These are phyloP conservation scores for Candida gorgasii DNA, from an alignment of 805 yeast species.

Conservation along the genomic window DNA sequence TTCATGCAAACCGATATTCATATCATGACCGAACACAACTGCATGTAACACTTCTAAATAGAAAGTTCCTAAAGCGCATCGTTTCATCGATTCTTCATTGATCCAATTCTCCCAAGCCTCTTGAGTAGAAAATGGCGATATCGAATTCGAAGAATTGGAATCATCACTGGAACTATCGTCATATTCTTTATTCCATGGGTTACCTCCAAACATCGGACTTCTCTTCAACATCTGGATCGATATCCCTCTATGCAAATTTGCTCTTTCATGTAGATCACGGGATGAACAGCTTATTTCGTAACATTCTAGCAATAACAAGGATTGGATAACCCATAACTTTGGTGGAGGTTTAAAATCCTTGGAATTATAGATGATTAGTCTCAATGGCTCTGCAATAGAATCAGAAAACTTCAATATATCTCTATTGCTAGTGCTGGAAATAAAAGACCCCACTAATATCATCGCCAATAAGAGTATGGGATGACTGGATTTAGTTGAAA, in stretches of 20 bases:
- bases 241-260: conserved; percentile 80
- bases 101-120: conserved; percentile 30
- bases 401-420: conserved; percentile 22
- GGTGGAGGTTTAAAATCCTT: conserved; percentile 75
- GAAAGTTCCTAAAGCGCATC: conserved; percentile 32
- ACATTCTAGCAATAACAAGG: conserved; percentile 64
- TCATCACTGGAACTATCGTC: conserved; percentile 4
- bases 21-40: conserved; percentile 32
- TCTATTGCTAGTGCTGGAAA: conserved; percentile 12
- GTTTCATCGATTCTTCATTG: conserved; percentile 33
- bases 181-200: conserved; percentile 21
- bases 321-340: conserved; percentile 68
- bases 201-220: conserved; percentile 37
- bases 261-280: conserved; percentile 70
- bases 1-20: conserved; percentile 23
- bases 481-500: conserved; percentile 46
- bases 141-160: background rate
- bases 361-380: conserved; percentile 67
- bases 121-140: conserved; percentile 7
- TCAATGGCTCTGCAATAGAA: conserved; percentile 53
- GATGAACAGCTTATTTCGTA: conserved; percentile 70
- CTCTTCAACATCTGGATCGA: conserved; percentile 24
- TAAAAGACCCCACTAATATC: conserved; percentile 54
- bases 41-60: conserved; percentile 34
- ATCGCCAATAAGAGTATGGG: conserved; percentile 52